Base-by-base conservation (phyloP, 2,329 filamentous ascomycete species). In the Lecanicillium sp. region DNA sequence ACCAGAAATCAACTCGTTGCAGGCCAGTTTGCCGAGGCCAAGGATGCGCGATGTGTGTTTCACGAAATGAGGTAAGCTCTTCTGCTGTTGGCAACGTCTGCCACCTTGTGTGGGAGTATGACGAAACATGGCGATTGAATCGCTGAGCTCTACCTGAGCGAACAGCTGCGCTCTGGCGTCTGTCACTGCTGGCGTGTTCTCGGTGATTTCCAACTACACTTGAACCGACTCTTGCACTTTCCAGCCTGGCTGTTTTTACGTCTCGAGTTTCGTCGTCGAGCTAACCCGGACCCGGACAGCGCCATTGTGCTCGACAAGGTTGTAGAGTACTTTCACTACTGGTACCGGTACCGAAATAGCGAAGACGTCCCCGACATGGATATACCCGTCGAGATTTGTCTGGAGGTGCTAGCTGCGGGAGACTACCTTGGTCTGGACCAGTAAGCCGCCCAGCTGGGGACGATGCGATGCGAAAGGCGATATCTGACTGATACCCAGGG, bases 261-360 rank as follows among this genome's bases (percentile, higher is more conserved):
- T 19, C 30, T 36, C 24, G 19, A 14, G 30, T n/a, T 19, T n/a
- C 56, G 51, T 54, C 59, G 56, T 56, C 58, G 55, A 51, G 52
- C 42, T 57, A 54, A 51, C 45, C 48, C 48, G 55, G 38, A 20
- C 24, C 38, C 37, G 47, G 26, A 56, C 62, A 90, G 85, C 66
- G 84, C 81, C 54, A 71, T 84, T 45, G 78, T 90, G 5, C 78
- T 91, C 3, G 86, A 90, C 63, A 89, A 88, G 62, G 82, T 90
- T 26, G 86, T 83, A 64, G 85, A 90, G 67, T 91, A 90, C 67
- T 83, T 90, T 53, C 86, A 89, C 62, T 90, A 90, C 70, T 86
- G 86, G 71, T 83, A 89, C 66, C 84, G 83, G 59, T 77, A 87
- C 66, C 76, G 77, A 44, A 77, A 88, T 55, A 73, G 73, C 55